A percentile compares a stretch with the other conserved stretches of the same genome.
Conservation (phyloP, 208 protist species). For the Trypanosoma platydactyli region DNA sequence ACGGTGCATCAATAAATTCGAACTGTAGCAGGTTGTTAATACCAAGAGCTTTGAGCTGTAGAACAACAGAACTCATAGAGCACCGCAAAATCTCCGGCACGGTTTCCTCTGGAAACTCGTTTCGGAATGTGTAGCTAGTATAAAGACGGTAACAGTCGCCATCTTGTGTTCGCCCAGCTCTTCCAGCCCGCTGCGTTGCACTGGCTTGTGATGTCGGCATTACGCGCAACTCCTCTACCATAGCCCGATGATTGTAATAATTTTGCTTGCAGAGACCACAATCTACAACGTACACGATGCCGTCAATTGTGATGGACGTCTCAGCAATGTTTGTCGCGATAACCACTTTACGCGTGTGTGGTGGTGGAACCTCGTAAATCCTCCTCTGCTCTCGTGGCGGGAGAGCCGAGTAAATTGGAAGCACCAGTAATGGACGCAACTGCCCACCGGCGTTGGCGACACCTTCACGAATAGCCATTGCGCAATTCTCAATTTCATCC, state of each 20-base stretch:
- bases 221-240: constrained; percentile 96
- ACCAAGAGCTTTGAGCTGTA: constrained; percentile 97
- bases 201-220: constrained; percentile 96
- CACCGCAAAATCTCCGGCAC: constrained; percentile 97
- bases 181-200: constrained; percentile 94
- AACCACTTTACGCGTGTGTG: constrained; percentile 94
- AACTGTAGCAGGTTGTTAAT: constrained; percentile 97
- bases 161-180: constrained; percentile 93
- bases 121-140: constrained; percentile 94
- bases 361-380: constrained; percentile 97
- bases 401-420: constrained; percentile 98
- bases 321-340: constrained; percentile 99
- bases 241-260: constrained; percentile 95
- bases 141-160: constrained; percentile 97
- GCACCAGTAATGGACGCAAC: constrained; percentile 91
- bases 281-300: constrained; percentile 98
- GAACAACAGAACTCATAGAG: constrained; percentile 95
- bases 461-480: constrained; percentile 60
- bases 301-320: constrained; percentile 99
- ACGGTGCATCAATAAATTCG: constrained; percentile 98
- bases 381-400: constrained; percentile 96
- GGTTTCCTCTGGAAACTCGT: constrained; percentile 92
- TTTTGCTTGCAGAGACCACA: constrained; percentile 98
- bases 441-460: constrained; percentile 48
- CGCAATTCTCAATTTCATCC: constrained; percentile 97